Base-by-base conservation (phyloP, 768 basidiomycete species). In the Hericium erinaceus region DNA sequence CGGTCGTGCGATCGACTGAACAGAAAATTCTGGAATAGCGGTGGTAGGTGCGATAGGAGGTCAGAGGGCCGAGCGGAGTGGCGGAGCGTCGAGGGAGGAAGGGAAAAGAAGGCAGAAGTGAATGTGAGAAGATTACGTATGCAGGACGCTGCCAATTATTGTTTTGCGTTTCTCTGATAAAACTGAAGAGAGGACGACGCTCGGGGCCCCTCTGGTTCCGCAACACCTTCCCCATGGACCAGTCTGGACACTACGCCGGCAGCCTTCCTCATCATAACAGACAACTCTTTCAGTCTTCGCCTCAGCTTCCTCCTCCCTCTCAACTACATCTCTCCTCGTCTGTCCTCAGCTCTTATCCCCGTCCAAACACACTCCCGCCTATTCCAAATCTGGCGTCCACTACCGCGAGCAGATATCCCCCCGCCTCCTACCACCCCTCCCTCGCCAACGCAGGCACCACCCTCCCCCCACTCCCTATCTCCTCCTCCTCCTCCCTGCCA, bases 231-330 rank as follows among this genome's bases (percentile, higher is more conserved):
- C 50, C 51, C 59, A 68, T 68, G 68, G 68, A 68, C 60, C 64
- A 64, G 60, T 57, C 65, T 46, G 49, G 53, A 38, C 64, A 67
- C 48, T 65, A 65, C 57, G 59, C 57, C 49, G 54, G 58, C 37
- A 54, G 55, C 15, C 63, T 62, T 57, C 55, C 59, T 37, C 61
- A 48, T 57, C 72, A 60, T 61, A 71, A 4, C 65, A 53, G 59
- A 44, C 50, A 70, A 38, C 68, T 68, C 56, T 72, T 72, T 51
- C 69, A 75, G 54, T 77, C 72, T 28, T 73, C 75, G 0, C 65
- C 72, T 2, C 76, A 76, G 61, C 74, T 77, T 26, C 76, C 76
- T 0, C 76, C 75, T 0, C 76, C 76, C 0, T 73, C 75, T 0
- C 72, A 73, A 57, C 68, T 77, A 16, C 74, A 73, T 53, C 65